Evolutionary conservation across 192 early-diverging fungal genomes (phyloP).

Genomic region (Podila minutissima): DNA sequence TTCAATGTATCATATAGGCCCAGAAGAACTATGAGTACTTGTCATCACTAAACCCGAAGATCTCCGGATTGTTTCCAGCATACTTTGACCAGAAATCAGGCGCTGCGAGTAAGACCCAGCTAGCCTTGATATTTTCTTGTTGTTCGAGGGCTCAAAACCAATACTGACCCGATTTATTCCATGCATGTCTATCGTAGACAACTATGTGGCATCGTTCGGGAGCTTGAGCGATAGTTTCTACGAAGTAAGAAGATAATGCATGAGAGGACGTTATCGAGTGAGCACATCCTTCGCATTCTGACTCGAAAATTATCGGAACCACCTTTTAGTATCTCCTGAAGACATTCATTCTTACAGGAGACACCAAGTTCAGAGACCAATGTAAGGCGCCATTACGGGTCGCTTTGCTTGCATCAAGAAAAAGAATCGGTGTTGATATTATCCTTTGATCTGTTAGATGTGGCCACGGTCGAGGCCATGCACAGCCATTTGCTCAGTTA

Average conservation of each 20-base stretch:
- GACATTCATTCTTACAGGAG: conserved; percentile 19
- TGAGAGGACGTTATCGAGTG: neutral
- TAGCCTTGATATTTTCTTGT: neutral
- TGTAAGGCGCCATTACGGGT: conserved; percentile 1
- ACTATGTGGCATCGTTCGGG: conserved; percentile 36
- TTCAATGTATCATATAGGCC: conserved; percentile 5
- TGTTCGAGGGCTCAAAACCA: too few relatives aligned
- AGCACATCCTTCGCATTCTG: neutral
- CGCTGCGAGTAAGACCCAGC: neutral
- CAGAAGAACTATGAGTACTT: conserved; percentile 19
- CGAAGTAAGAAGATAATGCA: conserved; percentile 7
- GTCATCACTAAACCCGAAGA: conserved; percentile 12
- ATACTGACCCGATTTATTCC: too few relatives aligned
- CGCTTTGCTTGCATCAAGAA: neutral
- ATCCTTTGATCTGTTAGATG: conserved; percentile 5
- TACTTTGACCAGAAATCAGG: conserved; percentile 23
- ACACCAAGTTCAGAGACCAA: conserved; percentile 15
- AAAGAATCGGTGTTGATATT: too few relatives aligned
- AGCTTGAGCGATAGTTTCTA: conserved; percentile 37
- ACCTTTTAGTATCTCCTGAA: conserved; percentile 27
- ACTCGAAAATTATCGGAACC: neutral
- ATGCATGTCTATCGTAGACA: neutral
- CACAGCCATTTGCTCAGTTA: conserved; percentile 24
- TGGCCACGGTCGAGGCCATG: conserved; percentile 27
- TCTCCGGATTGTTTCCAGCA: conserved; percentile 30